phyloP scores from a whole-genome alignment of 2,329 filamentous ascomycete genomes.

The Pseudogymnoascus sp. region DNA sequence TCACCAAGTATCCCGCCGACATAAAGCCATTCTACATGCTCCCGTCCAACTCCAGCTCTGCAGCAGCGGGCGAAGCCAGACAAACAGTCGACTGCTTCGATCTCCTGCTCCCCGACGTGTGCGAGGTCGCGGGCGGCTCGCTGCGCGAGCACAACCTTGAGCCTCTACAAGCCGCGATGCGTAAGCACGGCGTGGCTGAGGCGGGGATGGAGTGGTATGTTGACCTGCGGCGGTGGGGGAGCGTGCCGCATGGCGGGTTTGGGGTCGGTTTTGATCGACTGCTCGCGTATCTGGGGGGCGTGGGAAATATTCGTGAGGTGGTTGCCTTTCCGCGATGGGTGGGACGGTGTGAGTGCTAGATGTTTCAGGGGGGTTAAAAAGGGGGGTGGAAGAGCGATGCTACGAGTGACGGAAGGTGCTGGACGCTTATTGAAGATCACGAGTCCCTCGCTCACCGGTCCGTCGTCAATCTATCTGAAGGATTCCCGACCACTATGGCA shows the following conservation, averaged over 20 bases:
- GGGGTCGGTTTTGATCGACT: conserved; percentile 65
- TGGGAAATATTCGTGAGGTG: conserved; percentile 58
- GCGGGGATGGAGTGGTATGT: conserved; percentile 59
- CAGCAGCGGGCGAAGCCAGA: not conserved
- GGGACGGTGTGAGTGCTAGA: conserved; percentile 32
- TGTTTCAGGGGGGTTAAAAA: not conserved
- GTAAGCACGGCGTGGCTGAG: conserved; percentile 41
- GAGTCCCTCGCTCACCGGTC: not conserved
- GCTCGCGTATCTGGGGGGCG: conserved; percentile 56
- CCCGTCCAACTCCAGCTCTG: conserved; percentile 33
- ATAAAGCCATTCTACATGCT: conserved; percentile 93
- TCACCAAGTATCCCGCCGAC: conserved; percentile 82
- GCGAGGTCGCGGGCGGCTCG: conserved; percentile 62
- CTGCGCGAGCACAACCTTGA: conserved; percentile 59
- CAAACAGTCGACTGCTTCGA: conserved; percentile 65
- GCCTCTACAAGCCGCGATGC: conserved; percentile 52
- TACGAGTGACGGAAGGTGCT: not conserved
- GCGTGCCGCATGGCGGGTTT: conserved; percentile 64
- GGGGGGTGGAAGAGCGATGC: not conserved
- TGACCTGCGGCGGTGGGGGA: conserved; percentile 61
- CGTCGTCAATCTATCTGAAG: not conserved
- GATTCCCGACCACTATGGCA: not conserved
- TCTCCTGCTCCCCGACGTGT: conserved; percentile 58
- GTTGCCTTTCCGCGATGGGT: conserved; percentile 58
- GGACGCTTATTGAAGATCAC: not conserved